Base-by-base conservation (phyloP, 257 asterid genomes). In the Scutellaria barbata region DNA sequence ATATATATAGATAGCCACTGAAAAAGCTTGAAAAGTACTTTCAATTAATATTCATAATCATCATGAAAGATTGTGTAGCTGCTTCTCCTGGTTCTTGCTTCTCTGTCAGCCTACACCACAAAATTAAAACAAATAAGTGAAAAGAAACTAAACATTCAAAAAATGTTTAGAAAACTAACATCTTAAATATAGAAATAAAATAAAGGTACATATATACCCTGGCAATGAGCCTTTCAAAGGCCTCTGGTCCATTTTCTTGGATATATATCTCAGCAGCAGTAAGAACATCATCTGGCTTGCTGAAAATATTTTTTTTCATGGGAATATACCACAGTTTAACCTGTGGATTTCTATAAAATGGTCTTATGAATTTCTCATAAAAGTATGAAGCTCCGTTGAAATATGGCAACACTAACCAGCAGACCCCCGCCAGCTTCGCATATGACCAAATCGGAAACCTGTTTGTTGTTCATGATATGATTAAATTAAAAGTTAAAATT, bases 361-460 rank as follows among this genome's bases (percentile, higher is more conserved):
- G 96, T 69, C 97, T 82, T 33, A 92, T 83, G 87, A 88, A 90
- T 51, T 84, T 76, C 81, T 88, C 87, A 14, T 92, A 92, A 5
- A 92, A 92, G 63, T 88, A 88, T 1, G 96, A 85, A 35, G 97
- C 98, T 56, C 98, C 98, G 33, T 92, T 92, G 86, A 90, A 92
- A 43, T 85, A 69, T 4, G 98, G 98, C 78, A 92, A 75, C n/a
- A 90, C 97, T 62, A 92, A 76, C 97, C 98, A 92, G 86, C 95
- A 92, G 3, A 90, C 85, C 1, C 76, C 90, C 30, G 50, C 81
- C 52, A 92, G 76, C 76, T 92, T 92, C 39, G 84, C 89, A 76
- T 87, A 88, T 3, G 95, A 82, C 98, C 98, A 92, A 18, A 92
- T 83, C 6, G 98, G 96, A 59, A 90, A 83, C 95, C 98, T 89